Evolutionary conservation across 345 rosid species (phyloP).

Genomic region (Populus ilicifolia): DNA sequence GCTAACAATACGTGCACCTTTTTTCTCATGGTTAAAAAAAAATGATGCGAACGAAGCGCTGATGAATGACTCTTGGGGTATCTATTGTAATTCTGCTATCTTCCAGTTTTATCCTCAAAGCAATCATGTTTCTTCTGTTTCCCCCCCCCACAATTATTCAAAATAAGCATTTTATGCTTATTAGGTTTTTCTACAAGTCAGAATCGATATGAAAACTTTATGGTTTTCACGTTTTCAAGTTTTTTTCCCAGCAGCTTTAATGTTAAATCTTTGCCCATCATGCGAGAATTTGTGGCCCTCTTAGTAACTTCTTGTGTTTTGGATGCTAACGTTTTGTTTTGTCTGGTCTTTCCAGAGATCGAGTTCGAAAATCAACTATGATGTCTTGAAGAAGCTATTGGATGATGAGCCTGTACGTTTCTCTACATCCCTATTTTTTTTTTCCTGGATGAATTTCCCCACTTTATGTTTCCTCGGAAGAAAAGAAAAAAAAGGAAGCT

Average conservation of each 20-base stretch:
- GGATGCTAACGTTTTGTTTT: slow-evolving; percentile 2
- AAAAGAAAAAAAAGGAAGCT: not conserved
- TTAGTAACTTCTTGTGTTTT: not conserved
- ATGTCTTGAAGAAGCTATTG: slow-evolving; percentile 53
- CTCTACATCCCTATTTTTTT: not conserved
- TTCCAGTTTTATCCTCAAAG: too few species aligned
- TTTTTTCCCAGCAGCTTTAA: not conserved
- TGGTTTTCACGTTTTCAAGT: not conserved
- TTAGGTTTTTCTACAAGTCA: not conserved
- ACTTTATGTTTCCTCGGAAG: too few species aligned
- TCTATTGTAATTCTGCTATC: too few species aligned
- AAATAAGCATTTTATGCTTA: not conserved
- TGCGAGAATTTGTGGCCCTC: not conserved
- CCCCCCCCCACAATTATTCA: not conserved
- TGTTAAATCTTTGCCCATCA: not conserved
- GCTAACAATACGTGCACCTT: too few species aligned
- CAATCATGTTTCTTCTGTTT: too few species aligned
- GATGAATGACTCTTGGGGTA: too few species aligned
- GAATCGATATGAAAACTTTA: too few species aligned
- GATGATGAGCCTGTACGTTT: slow-evolving; percentile 46
- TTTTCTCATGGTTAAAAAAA: too few species aligned
- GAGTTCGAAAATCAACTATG: slow-evolving; percentile 57
- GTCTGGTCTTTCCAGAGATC: slow-evolving; percentile 43
- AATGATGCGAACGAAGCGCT: too few species aligned
- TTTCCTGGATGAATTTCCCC: not conserved